phyloP scores from a whole-genome alignment of 108 stramenopile genomes.

The Stephanodiscus minutulus region DNA sequence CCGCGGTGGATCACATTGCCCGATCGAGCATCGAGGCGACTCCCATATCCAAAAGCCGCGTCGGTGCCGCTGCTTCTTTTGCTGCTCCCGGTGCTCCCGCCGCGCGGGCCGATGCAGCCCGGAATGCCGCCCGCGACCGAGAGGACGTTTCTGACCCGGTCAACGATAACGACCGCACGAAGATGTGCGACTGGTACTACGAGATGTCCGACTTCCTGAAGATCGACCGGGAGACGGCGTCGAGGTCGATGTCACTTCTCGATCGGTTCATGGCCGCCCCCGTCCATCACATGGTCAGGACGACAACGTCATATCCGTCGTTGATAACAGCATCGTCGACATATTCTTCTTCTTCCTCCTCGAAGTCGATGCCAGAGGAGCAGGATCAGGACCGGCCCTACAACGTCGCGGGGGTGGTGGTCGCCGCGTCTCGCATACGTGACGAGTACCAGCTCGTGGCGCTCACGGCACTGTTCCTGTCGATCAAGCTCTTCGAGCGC shows the following conservation, averaged over 20 bases:
- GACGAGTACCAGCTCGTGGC: conserved; percentile 49
- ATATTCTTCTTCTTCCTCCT: too few relatives aligned
- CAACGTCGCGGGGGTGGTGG: not conserved
- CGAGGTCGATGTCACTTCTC: conserved; percentile 34
- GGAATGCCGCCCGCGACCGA: conserved; percentile 2
- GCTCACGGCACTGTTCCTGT: conserved; percentile 37
- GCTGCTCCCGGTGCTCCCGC: too few relatives aligned
- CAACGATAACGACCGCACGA: conserved; percentile 36
- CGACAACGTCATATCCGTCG: not conserved
- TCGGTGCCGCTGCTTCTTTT: too few relatives aligned
- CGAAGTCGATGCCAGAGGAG: not conserved
- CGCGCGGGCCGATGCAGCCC: not conserved
- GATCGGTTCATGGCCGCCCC: conserved; percentile 49
- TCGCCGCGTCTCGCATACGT: conserved; percentile 9
- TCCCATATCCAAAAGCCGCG: conserved; percentile 14
- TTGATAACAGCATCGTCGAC: not conserved
- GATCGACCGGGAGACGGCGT: conserved; percentile 38
- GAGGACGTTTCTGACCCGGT: conserved; percentile 8
- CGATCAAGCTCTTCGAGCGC: conserved; percentile 47
- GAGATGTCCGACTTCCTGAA: conserved; percentile 50
- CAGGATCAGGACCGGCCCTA: not conserved
- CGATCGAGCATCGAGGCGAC: not conserved
- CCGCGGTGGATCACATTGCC: not conserved
- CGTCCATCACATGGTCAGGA: conserved; percentile 1
- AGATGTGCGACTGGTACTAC: conserved; percentile 55